Conservation (phyloP, 441 rosid genomes). For the Croton setiger region DNA sequence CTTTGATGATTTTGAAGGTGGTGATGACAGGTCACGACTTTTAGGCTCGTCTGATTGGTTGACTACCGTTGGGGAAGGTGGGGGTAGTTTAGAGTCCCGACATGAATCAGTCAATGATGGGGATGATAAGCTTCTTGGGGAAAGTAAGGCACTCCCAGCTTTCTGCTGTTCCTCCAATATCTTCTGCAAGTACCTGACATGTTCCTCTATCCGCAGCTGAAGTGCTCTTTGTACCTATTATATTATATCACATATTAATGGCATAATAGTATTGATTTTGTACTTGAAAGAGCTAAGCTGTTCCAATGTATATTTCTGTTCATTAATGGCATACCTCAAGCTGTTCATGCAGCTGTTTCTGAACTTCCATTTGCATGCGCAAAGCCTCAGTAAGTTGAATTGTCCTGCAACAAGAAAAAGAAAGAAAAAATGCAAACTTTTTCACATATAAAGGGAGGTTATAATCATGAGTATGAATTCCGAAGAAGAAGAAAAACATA, state of each 20-base stretch:
- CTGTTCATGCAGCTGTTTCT: conserved; percentile 86
- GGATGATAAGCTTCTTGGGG: conserved; percentile 30
- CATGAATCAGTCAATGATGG: conserved; percentile 27
- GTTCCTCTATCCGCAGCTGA: conserved; percentile 69
- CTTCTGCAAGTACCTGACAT: conserved; percentile 75
- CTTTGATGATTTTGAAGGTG: conserved; percentile 28
- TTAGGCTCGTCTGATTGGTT: conserved; percentile 33
- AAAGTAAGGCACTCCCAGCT: conserved; percentile 45
- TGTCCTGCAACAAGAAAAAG: conserved; percentile 35
- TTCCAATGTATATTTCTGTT: too few species aligned
- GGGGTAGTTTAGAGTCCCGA: conserved; percentile 34
- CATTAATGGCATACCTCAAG: conserved; percentile 58
- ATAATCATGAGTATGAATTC: background rate
- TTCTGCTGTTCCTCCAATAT: conserved; percentile 77
- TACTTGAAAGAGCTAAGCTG: too few species aligned
- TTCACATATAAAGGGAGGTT: too few species aligned
- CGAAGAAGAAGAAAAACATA: conserved; percentile 4
- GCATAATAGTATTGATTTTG: too few species aligned
- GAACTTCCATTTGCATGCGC: conserved; percentile 92
- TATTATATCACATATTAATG: too few species aligned
- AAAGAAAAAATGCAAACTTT: background rate
- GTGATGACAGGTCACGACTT: conserved; percentile 26
- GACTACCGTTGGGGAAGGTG: conserved; percentile 21
- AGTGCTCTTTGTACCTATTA: conserved; percentile 62
- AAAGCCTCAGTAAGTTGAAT: conserved; percentile 63